Conservation (phyloP, 2,329 filamentous ascomycete genomes). For the Diaporthe capsici region DNA sequence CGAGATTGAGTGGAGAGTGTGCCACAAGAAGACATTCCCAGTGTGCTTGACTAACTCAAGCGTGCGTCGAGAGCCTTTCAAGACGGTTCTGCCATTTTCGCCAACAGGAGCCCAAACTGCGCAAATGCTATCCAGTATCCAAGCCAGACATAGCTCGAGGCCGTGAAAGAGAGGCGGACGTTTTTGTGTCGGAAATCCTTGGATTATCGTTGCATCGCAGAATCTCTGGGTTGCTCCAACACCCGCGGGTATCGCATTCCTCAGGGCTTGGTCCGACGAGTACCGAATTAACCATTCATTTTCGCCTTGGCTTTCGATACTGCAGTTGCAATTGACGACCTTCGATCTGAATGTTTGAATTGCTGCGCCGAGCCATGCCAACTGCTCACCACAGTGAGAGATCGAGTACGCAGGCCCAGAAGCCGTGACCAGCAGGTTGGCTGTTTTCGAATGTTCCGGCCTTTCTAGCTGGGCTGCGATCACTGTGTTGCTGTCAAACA, state of each 20-base stretch:
- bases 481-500: not conserved
- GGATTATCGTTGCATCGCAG: not conserved
- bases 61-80: not conserved
- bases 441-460: not conserved
- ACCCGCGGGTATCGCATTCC: too few species aligned
- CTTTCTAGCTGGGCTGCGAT: not conserved
- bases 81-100: not conserved
- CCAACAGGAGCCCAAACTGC: not conserved
- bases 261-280: not conserved
- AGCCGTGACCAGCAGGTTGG: not conserved
- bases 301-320: not conserved
- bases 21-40: not conserved
- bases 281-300: not conserved
- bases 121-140: not conserved
- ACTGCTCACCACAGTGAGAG: not conserved
- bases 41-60: not conserved
- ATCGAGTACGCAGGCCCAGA: not conserved
- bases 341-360: not conserved
- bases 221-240: not conserved
- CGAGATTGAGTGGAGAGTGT: not conserved
- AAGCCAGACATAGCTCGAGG: not conserved
- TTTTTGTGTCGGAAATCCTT: not conserved
- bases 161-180: not conserved
- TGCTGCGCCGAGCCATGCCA: slow-evolving; percentile 6
- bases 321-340: not conserved